Conservation (phyloP, 1,284 basidiomycete species). For the Moesziomyces globuligerus region DNA sequence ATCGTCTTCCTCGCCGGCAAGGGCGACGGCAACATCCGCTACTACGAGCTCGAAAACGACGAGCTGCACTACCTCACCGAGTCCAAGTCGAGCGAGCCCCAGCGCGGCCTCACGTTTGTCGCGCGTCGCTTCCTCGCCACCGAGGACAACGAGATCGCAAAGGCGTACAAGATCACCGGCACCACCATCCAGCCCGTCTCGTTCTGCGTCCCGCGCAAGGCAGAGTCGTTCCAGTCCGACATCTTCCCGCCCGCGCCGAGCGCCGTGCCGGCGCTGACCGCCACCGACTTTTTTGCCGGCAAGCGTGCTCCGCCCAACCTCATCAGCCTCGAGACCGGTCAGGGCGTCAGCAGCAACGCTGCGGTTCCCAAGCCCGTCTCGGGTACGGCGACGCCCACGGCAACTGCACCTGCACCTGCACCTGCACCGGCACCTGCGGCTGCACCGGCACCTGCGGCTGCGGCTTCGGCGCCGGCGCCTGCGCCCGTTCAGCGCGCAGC, state of each 20-base stretch:
- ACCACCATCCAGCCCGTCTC: slow-evolving; percentile 84
- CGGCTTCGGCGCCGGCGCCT: slow-evolving; percentile 10
- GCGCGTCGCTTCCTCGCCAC: slow-evolving; percentile 88
- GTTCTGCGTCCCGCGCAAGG: slow-evolving; percentile 92
- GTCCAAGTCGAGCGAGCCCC: slow-evolving; percentile 88
- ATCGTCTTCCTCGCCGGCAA: slow-evolving; percentile 84
- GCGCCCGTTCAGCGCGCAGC: slow-evolving; percentile 21
- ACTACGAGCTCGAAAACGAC: slow-evolving; percentile 94
- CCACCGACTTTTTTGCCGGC: slow-evolving; percentile 85
- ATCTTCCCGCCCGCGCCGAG: slow-evolving; percentile 93
- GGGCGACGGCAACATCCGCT: slow-evolving; percentile 65
- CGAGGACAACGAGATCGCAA: slow-evolving; percentile 91
- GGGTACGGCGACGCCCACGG: neutral
- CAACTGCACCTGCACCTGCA: slow-evolving; percentile 3
- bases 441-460: slow-evolving; percentile 15
- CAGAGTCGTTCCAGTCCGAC: slow-evolving; percentile 89
- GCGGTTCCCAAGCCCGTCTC: too few relatives aligned
- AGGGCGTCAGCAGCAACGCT: slow-evolving; percentile 15
- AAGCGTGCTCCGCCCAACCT: slow-evolving; percentile 72
- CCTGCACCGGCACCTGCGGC: slow-evolving; percentile 20
- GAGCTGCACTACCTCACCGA: slow-evolving; percentile 76
- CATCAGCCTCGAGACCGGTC: slow-evolving; percentile 70
- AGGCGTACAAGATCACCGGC: slow-evolving; percentile 88
- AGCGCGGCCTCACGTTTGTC: slow-evolving; percentile 95
- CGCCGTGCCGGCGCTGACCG: slow-evolving; percentile 79